phyloP scores from a whole-genome alignment of 163 green algal species.

The Scenedesmus sp. region DNA sequence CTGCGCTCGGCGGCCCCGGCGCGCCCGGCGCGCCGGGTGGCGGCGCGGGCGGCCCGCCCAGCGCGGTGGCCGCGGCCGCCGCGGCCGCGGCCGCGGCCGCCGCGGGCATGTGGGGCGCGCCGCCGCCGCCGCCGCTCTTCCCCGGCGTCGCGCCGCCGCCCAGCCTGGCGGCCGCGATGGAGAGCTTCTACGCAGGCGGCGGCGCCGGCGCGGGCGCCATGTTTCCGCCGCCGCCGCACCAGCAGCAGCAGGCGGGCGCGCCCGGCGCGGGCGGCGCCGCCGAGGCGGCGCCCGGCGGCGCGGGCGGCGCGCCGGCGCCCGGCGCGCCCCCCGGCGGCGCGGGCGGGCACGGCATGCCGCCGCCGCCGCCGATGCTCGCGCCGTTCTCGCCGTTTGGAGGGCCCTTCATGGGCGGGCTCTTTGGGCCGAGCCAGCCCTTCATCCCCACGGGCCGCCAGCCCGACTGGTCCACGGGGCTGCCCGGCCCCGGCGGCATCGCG shows the following conservation, averaged over 20 bases:
- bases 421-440: conserved; percentile 53
- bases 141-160: background rate
- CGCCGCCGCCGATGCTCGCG: conserved; percentile 24
- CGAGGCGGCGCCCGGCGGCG: background rate
- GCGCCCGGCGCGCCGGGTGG: conserved; percentile 4
- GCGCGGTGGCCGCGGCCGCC: background rate
- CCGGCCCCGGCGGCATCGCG: background rate
- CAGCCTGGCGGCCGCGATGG: conserved; percentile 37
- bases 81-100: background rate
- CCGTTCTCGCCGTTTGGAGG: conserved; percentile 44
- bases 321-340: too few relatives aligned
- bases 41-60: background rate
- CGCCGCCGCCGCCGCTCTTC: conserved; percentile 12
- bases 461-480: conserved; percentile 65
- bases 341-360: too few relatives aligned
- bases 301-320: background rate
- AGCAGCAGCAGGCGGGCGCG: conserved; percentile 37
- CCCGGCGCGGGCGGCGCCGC: background rate
- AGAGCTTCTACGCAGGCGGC: conserved; percentile 38
- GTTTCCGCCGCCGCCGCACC: conserved; percentile 37
- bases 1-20: background rate
- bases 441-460: conserved; percentile 70
- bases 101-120: conserved; percentile 31
- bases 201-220: conserved; percentile 31
- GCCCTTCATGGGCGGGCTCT: conserved; percentile 54